A percentile compares a stretch with the other conserved stretches of the same genome.
phyloP scores from a whole-genome alignment of 2,329 filamentous ascomycete species.

The Penicillium griseofulvum region DNA sequence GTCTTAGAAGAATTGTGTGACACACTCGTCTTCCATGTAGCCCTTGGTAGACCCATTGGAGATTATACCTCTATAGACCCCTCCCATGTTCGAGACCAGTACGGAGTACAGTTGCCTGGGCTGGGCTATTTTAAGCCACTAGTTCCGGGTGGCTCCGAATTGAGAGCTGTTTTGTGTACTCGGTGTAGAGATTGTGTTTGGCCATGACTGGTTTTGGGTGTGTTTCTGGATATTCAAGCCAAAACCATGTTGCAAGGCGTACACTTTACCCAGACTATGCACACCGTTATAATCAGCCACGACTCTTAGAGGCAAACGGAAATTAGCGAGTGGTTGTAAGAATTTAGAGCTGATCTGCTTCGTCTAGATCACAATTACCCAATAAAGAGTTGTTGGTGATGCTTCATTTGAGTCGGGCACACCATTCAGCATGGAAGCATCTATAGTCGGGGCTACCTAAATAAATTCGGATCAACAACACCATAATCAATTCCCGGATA shows the following conservation, averaged over 20 bases:
- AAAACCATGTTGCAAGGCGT: too few relatives aligned
- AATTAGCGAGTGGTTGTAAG: neutral
- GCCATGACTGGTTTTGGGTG: neutral
- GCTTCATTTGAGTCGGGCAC: neutral
- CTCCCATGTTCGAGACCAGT: too few relatives aligned
- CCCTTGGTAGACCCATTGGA: too few relatives aligned
- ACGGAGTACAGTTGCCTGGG: neutral
- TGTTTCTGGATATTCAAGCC: too few relatives aligned
- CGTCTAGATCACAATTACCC: neutral
- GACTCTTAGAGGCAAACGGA: neutral
- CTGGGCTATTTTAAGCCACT: neutral
- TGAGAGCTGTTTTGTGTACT: too few relatives aligned
- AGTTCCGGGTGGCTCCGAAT: too few relatives aligned
- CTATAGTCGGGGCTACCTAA: neutral
- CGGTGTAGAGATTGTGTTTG: too few relatives aligned
- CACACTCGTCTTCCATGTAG: too few relatives aligned
- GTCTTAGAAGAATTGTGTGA: too few relatives aligned
- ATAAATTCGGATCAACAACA: neutral
- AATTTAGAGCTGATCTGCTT: neutral
- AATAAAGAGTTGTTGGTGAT: neutral
- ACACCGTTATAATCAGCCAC: neutral
- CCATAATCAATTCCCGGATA: neutral
- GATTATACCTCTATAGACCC: too few relatives aligned
- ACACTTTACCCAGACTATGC: neutral
- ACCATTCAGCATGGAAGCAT: neutral